phyloP scores from a whole-genome alignment of 129 eudicot genomes.

The Flaveria linearis region DNA sequence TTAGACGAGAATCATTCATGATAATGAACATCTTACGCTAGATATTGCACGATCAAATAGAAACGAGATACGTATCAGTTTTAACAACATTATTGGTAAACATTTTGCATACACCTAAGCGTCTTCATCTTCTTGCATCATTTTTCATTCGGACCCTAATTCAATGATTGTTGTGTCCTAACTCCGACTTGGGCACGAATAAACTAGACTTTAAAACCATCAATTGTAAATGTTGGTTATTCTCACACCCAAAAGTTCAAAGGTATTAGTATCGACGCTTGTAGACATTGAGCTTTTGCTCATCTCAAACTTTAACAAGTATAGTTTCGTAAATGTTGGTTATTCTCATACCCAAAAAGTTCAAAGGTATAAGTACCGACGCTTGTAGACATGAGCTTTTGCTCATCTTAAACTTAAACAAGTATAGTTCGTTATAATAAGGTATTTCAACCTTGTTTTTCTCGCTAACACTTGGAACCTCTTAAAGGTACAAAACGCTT shows the following conservation, averaged over 20 bases:
- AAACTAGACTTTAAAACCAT: constrained; percentile 7
- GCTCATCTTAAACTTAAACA: neutral
- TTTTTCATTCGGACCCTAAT: neutral
- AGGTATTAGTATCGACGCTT: neutral
- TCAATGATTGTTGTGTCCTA: neutral
- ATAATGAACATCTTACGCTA: neutral
- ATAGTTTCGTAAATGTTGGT: neutral
- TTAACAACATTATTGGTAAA: neutral
- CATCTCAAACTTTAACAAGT: neutral
- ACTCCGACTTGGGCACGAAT: neutral
- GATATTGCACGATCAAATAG: neutral
- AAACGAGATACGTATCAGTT: neutral
- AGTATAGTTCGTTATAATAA: neutral
- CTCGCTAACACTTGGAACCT: neutral
- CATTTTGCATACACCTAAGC: neutral
- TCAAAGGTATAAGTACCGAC: neutral
- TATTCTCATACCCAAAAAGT: neutral
- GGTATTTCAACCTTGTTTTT: neutral
- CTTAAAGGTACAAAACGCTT: constrained; percentile 4
- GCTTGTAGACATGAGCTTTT: neutral
- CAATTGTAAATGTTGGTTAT: neutral
- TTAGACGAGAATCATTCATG: neutral
- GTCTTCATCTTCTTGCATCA: neutral
- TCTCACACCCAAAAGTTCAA: neutral
- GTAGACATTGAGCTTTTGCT: neutral